These are phyloP conservation scores for Xylaria digitata DNA, from an alignment of 2,329 filamentous ascomycete genomes.

Conservation along the genomic window DNA sequence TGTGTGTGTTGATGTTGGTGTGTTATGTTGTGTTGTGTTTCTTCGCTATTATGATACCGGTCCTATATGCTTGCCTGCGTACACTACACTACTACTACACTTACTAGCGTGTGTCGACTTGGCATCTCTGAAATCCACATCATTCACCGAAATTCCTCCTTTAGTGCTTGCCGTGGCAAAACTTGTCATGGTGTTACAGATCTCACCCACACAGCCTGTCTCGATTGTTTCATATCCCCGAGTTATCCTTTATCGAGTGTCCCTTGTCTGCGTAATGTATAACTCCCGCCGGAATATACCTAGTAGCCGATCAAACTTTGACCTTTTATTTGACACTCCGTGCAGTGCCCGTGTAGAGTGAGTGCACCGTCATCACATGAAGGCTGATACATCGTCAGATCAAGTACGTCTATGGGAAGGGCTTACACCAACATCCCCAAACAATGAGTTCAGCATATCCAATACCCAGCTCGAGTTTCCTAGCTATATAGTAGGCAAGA, in stretches of 20 bases:
- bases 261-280: neutral
- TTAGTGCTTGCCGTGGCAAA: neutral
- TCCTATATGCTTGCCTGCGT: neutral
- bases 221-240: slow-evolving; percentile 1
- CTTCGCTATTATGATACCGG: neutral
- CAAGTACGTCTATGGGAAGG: neutral
- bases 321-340: neutral
- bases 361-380: slow-evolving; percentile 12
- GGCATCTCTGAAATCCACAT: slow-evolving; percentile 32
- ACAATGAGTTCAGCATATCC: neutral
- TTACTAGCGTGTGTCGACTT: slow-evolving; percentile 9
- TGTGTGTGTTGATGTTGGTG: neutral
- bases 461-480: neutral
- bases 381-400: slow-evolving; percentile 8
- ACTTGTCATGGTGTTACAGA: neutral
- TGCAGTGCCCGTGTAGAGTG: neutral
- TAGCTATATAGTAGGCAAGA: neutral
- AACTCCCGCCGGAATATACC: neutral
- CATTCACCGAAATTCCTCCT: slow-evolving; percentile 33
- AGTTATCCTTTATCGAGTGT: neutral
- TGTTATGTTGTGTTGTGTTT: neutral
- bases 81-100: no score
- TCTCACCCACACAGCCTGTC: neutral
- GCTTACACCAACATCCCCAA: neutral
- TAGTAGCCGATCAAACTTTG: neutral